Evolutionary conservation across 441 rosid species (phyloP), one percentile per base, ranked within the genome.

Genomic region (Rhodomyrtus psidioides): DNA sequence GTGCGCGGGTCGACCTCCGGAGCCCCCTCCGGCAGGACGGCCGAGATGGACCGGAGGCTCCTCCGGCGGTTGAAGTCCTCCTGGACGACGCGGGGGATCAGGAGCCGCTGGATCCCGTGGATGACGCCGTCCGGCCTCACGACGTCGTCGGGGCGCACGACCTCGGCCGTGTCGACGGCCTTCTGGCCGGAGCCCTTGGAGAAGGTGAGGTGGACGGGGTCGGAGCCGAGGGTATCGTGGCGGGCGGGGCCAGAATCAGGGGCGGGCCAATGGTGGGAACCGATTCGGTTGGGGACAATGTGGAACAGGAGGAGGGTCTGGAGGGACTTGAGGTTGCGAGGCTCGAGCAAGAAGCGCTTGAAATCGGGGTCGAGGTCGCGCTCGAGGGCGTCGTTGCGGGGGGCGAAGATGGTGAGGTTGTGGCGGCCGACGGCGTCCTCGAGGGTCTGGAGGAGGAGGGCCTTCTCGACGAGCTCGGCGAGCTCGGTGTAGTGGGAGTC

Each of bases 401-500:
- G 99, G 27, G 99, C 98, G 83, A 96, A 94, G 89, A 96, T 94
- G 89, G 99, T 96, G 83, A 96, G 89, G 85, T 96, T 96, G 90
- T 95, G 94, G n/a, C 87, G 91, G 55, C 95, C 95, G 26, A 96
- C 99, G n/a, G 98, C 94, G 57, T 93, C 92, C 84, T 96, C 99
- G 6, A 96, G 94, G 14, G 96, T 92, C 53, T 94, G 97, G 12
- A 96, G 94, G 42, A 96, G 94, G 55, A 96, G 95, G 87, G 99
- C 99, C 90, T 96, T 96, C 84, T 96, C 99, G 5, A 96, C 96
- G 28, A 96, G 95, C 82, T 96, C 99, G 27, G 98, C 94, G 27
- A 96, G 90, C 88, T 95, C 98, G 3, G 99, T 96, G 89, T 95
- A 96, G 93, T 94, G 99, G 56, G 99, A 96, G 88, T 96, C 99